A percentile compares a stretch with the other conserved stretches of the same genome.
phyloP scores from a whole-genome alignment of 1,284 basidiomycete genomes.

The Vanrija sp. region DNA sequence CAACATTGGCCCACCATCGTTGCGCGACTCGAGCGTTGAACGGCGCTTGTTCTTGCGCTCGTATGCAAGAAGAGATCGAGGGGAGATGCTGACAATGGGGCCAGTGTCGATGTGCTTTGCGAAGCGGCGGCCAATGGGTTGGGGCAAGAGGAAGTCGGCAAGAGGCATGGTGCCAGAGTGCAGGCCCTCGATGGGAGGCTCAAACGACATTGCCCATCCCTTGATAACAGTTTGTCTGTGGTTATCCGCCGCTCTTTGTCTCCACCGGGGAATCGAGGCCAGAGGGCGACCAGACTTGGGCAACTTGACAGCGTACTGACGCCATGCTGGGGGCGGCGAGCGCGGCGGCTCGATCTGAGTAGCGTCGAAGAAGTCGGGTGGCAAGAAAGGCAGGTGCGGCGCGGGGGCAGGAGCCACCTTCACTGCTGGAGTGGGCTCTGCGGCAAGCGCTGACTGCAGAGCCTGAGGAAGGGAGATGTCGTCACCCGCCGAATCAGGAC shows the following conservation, averaged over 20 bases:
- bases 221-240: constrained; percentile 46
- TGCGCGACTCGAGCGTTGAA: background rate
- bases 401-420: background rate
- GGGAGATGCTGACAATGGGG: constrained; percentile 37
- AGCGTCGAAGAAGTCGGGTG: constrained; percentile 35
- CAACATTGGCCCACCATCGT: background rate
- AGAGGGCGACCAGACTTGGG: constrained; percentile 51
- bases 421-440: background rate
- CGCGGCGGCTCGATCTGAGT: constrained; percentile 38
- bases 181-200: constrained; percentile 68
- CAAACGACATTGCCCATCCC: constrained; percentile 68
- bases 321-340: constrained; percentile 54
- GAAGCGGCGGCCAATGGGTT: constrained; percentile 30
- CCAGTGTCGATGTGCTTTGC: constrained; percentile 20
- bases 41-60: constrained; percentile 35
- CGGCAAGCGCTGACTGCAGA: background rate
- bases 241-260: constrained; percentile 16
- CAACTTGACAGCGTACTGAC: constrained; percentile 57
- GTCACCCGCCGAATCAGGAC: background rate
- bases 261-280: constrained; percentile 20
- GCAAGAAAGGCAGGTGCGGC: constrained; percentile 9
- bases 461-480: background rate
- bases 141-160: constrained; percentile 64
- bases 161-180: constrained; percentile 57
- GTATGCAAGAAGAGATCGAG: constrained; percentile 25